Conservation (phyloP, 805 yeast species). For the Nakazawaea anatomiae region DNA sequence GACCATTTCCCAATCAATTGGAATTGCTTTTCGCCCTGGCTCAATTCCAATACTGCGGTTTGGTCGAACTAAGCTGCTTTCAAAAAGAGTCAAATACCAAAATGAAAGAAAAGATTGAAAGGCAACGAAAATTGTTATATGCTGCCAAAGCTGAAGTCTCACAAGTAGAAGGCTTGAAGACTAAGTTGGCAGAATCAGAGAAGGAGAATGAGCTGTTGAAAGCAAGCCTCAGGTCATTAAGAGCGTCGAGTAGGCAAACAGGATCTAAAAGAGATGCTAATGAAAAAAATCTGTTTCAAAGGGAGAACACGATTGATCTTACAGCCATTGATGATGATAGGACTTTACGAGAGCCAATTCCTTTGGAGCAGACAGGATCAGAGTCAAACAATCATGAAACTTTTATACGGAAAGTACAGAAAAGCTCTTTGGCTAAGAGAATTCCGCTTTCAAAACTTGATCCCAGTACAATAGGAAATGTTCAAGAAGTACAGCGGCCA, state of each 20-base stretch:
- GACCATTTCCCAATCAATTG: constrained; percentile 13
- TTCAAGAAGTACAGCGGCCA: constrained; percentile 2
- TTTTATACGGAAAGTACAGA: constrained; percentile 13
- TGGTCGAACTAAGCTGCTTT: constrained; percentile 8
- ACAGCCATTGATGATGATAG: constrained; percentile 11
- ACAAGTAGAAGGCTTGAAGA: constrained; percentile 8
- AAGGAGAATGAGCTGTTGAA: neutral
- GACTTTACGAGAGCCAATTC: neutral
- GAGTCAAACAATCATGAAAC: constrained; percentile 8
- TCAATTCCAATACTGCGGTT: constrained; percentile 13
- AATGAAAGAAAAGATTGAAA: constrained; percentile 6
- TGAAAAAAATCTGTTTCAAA: neutral
- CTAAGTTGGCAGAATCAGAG: neutral
- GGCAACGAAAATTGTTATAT: constrained; percentile 10
- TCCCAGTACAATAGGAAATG: constrained; percentile 16
- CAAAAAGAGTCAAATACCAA: constrained; percentile 6
- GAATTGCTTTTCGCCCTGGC: constrained; percentile 13
- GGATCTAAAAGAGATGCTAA: neutral
- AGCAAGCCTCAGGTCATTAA: neutral
- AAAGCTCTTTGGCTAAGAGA: constrained; percentile 10
- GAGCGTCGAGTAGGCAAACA: neutral
- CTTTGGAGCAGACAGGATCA: neutral
- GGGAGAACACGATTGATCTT: constrained; percentile 10
- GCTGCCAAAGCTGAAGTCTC: constrained; percentile 13
- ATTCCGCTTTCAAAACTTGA: neutral